These are phyloP conservation scores for Colletotrichum tabaci DNA, from an alignment of 2,329 filamentous ascomycete genomes.

Conservation along the genomic window DNA sequence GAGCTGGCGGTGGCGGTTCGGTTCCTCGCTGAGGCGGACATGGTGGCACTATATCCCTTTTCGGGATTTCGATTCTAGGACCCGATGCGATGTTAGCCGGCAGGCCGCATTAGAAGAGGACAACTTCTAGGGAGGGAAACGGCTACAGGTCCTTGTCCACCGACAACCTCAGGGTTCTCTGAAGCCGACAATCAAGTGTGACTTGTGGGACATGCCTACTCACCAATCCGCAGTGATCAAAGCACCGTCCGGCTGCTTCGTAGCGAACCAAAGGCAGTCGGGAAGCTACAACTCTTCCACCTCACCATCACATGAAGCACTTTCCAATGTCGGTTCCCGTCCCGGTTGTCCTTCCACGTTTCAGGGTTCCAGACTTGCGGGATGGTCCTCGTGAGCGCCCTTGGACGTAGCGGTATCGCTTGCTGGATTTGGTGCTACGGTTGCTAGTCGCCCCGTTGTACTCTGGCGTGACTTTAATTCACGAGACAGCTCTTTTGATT, in stretches of 20 bases:
- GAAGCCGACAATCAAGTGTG: conserved; percentile 42
- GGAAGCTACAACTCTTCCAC: conserved; percentile 53
- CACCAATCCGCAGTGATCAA: conserved; percentile 55
- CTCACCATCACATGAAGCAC: conserved; percentile 56
- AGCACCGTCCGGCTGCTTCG: conserved; percentile 43
- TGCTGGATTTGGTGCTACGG: conserved; percentile 26
- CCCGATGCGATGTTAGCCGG: conserved; percentile 47
- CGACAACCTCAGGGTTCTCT: conserved; percentile 39
- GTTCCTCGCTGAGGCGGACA: conserved; percentile 73
- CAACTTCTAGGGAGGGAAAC: conserved; percentile 45
- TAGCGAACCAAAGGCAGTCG: conserved; percentile 43
- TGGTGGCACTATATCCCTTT: conserved; percentile 61
- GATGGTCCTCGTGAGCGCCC: conserved; percentile 23
- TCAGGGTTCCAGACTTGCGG: conserved; percentile 40
- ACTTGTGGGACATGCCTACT: conserved; percentile 55
- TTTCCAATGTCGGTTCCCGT: conserved; percentile 51
- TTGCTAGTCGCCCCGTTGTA: conserved; percentile 34
- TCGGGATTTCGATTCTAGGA: conserved; percentile 45
- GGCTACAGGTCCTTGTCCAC: conserved; percentile 42
- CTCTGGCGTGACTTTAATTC: conserved; percentile 21
- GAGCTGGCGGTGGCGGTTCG: conserved; percentile 73
- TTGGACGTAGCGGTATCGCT: conserved; percentile 27
- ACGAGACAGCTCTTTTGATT: conserved; percentile 7
- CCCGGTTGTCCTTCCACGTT: conserved; percentile 45
- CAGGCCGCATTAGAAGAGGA: conserved; percentile 43